Percentiles rank a stretch among this genome's conserved stretches.
Conservation (phyloP, 179 eudicot species). For the Spinacia oleracea region DNA sequence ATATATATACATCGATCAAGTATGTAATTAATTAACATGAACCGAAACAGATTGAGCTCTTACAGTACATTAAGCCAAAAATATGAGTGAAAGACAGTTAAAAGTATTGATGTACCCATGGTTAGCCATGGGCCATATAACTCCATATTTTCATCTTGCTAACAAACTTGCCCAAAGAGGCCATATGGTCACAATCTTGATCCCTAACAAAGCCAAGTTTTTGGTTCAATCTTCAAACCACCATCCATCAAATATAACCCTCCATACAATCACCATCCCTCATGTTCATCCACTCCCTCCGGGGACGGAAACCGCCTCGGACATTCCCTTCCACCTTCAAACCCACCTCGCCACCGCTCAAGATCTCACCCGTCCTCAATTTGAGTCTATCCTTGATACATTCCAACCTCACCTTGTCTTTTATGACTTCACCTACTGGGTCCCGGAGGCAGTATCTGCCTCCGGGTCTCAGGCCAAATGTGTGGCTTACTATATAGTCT, state of each 20-base stretch:
- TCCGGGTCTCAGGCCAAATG: neutral
- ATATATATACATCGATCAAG: too few relatives aligned
- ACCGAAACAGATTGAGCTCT: too few relatives aligned
- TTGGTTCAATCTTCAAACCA: constrained; percentile 27
- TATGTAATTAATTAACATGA: too few relatives aligned
- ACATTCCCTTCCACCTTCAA: constrained; percentile 35
- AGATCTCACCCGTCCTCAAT: constrained; percentile 38
- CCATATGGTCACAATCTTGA: constrained; percentile 42
- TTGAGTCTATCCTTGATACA: constrained; percentile 19
- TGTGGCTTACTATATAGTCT: neutral
- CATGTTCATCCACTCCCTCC: constrained; percentile 31
- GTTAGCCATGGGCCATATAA: constrained; percentile 56
- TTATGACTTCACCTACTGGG: constrained; percentile 42
- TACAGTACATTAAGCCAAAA: too few relatives aligned
- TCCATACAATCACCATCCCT: neutral
- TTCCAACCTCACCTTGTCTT: constrained; percentile 47
- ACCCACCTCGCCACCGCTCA: constrained; percentile 50
- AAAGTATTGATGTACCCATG: constrained; percentile 59
- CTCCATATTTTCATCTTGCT: constrained; percentile 47
- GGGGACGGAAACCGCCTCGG: constrained; percentile 46
- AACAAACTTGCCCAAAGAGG: constrained; percentile 40
- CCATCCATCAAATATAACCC: constrained; percentile 33
- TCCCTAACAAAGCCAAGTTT: constrained; percentile 40
- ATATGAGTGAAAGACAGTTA: constrained; percentile 20
- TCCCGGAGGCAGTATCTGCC: neutral